Evolutionary conservation across 768 basidiomycete species (phyloP).

Genomic region (Mycena albidolilacea): DNA sequence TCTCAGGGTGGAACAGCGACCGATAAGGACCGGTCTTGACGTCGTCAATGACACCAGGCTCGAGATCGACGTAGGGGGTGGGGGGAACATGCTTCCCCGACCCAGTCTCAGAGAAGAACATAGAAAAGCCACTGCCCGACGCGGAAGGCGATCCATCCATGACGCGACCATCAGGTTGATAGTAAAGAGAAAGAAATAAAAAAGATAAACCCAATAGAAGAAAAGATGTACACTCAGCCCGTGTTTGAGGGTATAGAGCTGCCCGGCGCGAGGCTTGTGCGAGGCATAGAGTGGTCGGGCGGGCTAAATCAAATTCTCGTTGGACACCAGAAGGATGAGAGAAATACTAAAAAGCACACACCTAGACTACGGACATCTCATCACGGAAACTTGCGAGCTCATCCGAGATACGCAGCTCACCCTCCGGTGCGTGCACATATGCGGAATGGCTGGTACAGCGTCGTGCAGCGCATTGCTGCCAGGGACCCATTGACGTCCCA

Average conservation of each 20-base stretch:
- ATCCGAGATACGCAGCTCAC: background rate
- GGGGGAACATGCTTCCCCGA: background rate
- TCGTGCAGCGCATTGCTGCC: background rate
- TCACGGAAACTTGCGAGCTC: constrained; percentile 5
- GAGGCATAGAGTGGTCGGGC: background rate
- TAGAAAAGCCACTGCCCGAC: background rate
- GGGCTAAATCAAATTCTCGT: background rate
- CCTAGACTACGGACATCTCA: constrained; percentile 4
- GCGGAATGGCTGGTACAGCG: constrained; percentile 8
- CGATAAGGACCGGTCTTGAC: constrained; percentile 91
- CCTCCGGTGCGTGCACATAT: background rate
- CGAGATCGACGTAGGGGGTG: background rate
- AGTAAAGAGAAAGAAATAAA: constrained; percentile 11
- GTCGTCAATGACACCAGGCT: background rate
- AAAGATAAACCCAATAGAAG: constrained; percentile 8
- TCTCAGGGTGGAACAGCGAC: constrained; percentile 99
- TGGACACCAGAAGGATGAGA: background rate
- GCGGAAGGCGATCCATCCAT: constrained; percentile 8
- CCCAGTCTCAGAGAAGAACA: constrained; percentile 5
- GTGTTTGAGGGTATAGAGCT: constrained; percentile 9
- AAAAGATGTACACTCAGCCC: constrained; percentile 2
- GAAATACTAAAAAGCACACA: constrained; percentile 10
- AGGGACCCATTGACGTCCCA: constrained; percentile 7
- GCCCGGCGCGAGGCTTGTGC: constrained; percentile 2
- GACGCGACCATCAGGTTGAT: constrained; percentile 1